These are phyloP conservation scores for Toxoplasma gondii DNA, from an alignment of 169 alveolate species.

Conservation along the genomic window DNA sequence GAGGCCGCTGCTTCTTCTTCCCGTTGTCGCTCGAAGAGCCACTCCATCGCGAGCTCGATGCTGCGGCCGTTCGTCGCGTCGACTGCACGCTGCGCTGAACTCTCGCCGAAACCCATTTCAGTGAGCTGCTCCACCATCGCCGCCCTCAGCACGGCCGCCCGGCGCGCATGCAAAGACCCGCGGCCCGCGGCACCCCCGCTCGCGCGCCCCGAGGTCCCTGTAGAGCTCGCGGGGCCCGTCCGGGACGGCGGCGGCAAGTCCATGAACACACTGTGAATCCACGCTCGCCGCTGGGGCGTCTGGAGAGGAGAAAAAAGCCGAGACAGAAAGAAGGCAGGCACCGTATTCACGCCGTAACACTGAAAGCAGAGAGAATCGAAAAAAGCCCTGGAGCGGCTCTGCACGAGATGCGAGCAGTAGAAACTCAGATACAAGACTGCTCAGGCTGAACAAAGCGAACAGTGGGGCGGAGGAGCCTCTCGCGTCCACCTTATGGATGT, in stretches of 20 bases:
- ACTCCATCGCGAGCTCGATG: slow-evolving; percentile 61
- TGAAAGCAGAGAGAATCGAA: not conserved
- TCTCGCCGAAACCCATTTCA: slow-evolving; percentile 54
- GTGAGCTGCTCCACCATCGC: slow-evolving; percentile 18
- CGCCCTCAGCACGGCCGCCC: slow-evolving; percentile 39
- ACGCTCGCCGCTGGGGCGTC: slow-evolving; percentile 37
- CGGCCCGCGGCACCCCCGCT: slow-evolving; percentile 30
- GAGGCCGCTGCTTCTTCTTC: slow-evolving; percentile 22
- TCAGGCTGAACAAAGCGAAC: too few species aligned
- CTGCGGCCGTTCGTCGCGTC: slow-evolving; percentile 52
- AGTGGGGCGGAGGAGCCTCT: too few species aligned
- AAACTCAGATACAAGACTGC: too few species aligned
- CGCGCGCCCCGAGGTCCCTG: not conserved
- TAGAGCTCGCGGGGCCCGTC: not conserved
- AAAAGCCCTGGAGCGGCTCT: not conserved
- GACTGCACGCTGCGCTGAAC: slow-evolving; percentile 37
- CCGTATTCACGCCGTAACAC: not conserved
- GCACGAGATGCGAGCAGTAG: too few species aligned
- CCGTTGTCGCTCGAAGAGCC: slow-evolving; percentile 46
- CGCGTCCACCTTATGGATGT: too few species aligned
- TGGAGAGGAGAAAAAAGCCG: not conserved
- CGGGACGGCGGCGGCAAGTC: slow-evolving; percentile 23
- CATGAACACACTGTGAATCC: not conserved
- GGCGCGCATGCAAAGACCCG: slow-evolving; percentile 20
- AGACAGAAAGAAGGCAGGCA: not conserved